These are phyloP conservation scores for Helianthus tuberosus DNA, from an alignment of 129 eudicot species.

Conservation along the genomic window DNA sequence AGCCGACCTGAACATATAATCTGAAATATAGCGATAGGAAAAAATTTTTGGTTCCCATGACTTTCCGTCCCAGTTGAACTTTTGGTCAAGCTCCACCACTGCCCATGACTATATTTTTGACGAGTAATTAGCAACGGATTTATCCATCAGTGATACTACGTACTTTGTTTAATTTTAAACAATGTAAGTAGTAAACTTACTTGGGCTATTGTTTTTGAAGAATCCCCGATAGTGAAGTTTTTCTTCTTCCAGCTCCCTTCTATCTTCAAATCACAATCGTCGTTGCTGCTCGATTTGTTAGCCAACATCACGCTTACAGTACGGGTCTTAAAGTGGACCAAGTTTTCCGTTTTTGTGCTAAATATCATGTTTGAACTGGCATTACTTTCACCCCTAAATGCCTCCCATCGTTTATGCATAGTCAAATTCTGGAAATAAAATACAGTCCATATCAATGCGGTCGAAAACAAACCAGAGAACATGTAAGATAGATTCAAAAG, in stretches of 20 bases:
- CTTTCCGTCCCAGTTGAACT: too few relatives aligned
- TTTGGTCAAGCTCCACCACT: too few relatives aligned
- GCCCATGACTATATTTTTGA: background rate
- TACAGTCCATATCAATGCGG: background rate
- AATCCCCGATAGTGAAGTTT: conserved; percentile 40
- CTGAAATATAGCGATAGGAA: too few relatives aligned
- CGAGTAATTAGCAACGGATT: background rate
- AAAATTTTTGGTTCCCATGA: too few relatives aligned
- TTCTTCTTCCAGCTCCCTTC: conserved; percentile 53
- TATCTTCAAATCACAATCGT: conserved; percentile 19
- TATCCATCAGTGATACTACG: too few relatives aligned
- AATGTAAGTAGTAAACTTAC: background rate
- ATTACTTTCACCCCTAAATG: conserved; percentile 14
- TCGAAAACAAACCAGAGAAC: too few relatives aligned
- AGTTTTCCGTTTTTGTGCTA: conserved; percentile 9
- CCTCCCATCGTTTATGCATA: conserved; percentile 15
- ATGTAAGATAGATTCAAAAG: background rate
- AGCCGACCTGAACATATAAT: too few relatives aligned
- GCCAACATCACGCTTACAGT: conserved; percentile 29
- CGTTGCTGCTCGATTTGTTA: conserved; percentile 15
- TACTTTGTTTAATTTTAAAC: background rate
- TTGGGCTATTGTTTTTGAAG: conserved; percentile 40
- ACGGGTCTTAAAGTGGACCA: conserved; percentile 4
- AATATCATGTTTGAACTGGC: conserved; percentile 4
- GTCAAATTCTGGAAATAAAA: conserved; percentile 1